Conservation (phyloP, 257 asterid species). For the Solanum dulcamara region DNA sequence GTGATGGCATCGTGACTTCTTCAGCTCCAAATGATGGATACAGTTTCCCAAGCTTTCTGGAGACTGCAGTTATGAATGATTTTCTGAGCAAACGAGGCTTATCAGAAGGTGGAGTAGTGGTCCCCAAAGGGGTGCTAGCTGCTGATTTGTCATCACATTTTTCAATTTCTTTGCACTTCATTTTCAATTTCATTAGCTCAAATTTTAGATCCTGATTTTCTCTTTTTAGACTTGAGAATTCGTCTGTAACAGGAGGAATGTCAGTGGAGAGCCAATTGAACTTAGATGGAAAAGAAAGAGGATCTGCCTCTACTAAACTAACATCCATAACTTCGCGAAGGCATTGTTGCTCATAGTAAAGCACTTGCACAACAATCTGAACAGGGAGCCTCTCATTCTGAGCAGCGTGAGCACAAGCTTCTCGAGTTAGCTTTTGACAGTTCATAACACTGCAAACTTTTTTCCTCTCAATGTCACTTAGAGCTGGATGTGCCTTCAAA, state of each 20-base stretch:
- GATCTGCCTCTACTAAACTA: slow-evolving; percentile 9
- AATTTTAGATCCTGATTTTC: slow-evolving; percentile 70
- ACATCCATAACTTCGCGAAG: slow-evolving; percentile 53
- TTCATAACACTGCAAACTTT: slow-evolving; percentile 85
- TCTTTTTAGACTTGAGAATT: slow-evolving; percentile 28
- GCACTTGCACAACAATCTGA: slow-evolving; percentile 79
- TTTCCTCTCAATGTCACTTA: slow-evolving; percentile 72
- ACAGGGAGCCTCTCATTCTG: slow-evolving; percentile 85
- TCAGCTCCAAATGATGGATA: slow-evolving; percentile 21
- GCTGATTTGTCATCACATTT: slow-evolving; percentile 17
- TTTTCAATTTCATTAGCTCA: slow-evolving; percentile 51
- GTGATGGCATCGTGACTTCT: slow-evolving; percentile 10
- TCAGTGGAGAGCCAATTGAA: slow-evolving; percentile 13
- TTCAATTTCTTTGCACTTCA: slow-evolving; percentile 46
- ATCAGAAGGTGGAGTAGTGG: slow-evolving; percentile 17
- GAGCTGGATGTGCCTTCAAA: slow-evolving; percentile 70
- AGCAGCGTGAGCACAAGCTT: slow-evolving; percentile 91
- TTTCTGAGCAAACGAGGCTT: slow-evolving; percentile 56
- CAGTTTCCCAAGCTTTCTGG: slow-evolving; percentile 49
- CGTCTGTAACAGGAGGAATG: slow-evolving; percentile 21
- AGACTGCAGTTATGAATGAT: slow-evolving; percentile 61
- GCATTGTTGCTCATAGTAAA: slow-evolving; percentile 85
- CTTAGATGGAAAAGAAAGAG: slow-evolving; percentile 25
- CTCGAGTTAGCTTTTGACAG: slow-evolving; percentile 85
- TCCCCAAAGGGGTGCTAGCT: slow-evolving; percentile 19